These are phyloP conservation scores for Castanea mollissima DNA, from an alignment of 306 rosid species.

Conservation along the genomic window DNA sequence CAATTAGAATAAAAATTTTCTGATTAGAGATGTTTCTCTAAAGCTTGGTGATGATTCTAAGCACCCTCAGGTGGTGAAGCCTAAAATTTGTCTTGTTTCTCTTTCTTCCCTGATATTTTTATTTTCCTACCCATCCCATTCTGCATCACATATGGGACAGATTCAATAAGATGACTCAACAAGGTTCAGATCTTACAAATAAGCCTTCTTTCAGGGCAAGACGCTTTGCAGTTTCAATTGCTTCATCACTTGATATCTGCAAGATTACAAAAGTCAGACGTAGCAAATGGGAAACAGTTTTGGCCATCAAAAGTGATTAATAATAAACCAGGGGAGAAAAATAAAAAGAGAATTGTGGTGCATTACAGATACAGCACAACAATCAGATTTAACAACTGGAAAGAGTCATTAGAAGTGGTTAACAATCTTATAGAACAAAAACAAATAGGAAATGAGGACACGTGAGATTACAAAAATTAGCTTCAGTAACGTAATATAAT, in stretches of 20 bases:
- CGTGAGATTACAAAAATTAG: neutral
- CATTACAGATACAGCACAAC: neutral
- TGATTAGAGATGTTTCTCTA: too few relatives aligned
- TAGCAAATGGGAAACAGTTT: constrained; percentile 11
- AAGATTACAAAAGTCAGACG: constrained; percentile 18
- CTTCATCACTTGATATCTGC: constrained; percentile 71
- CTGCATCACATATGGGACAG: neutral
- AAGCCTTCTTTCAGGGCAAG: constrained; percentile 74
- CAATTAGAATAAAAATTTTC: too few relatives aligned
- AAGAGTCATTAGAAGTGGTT: neutral
- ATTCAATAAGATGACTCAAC: neutral
- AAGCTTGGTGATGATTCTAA: too few relatives aligned
- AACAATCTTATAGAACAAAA: neutral
- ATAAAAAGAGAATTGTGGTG: neutral
- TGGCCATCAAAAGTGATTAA: neutral
- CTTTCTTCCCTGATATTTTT: too few relatives aligned
- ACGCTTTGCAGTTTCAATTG: constrained; percentile 72
- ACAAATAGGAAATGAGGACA: neutral
- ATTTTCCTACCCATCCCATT: too few relatives aligned
- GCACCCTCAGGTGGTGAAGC: too few relatives aligned
- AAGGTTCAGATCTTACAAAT: constrained; percentile 56
- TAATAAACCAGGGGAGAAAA: neutral
- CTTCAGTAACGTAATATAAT: neutral
- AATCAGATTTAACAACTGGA: neutral
- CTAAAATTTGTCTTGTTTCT: too few relatives aligned